phyloP scores from a whole-genome alignment of 73 alveolate species.

The Breviolum minutum region DNA sequence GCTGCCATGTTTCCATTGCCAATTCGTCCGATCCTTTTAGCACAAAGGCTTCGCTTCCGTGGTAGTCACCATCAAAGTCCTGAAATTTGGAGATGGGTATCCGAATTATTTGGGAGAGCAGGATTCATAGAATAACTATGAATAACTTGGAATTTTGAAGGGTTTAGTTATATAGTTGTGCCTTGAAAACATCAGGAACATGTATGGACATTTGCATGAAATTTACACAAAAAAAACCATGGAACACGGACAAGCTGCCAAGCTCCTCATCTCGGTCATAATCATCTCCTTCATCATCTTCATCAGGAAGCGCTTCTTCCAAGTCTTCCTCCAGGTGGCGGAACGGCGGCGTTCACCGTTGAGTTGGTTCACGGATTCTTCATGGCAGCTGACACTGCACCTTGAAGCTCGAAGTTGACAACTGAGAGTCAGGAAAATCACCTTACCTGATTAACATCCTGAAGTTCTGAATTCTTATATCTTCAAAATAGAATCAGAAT shows the following conservation, averaged over 20 bases:
- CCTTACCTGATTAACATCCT: background rate
- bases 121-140: background rate
- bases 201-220: no score
- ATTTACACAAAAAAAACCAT: no score
- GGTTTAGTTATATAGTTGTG: no score
- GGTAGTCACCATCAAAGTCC: slow-evolving; percentile 88
- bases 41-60: slow-evolving; percentile 66
- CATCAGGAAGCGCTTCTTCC: slow-evolving; percentile 89
- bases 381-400: background rate
- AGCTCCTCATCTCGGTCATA: slow-evolving; percentile 83
- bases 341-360: no score
- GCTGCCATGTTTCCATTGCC: slow-evolving; percentile 46
- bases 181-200: no score
- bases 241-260: no score
- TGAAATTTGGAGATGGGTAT: background rate
- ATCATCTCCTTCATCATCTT: slow-evolving; percentile 78
- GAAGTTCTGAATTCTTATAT: background rate
- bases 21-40: slow-evolving; percentile 63
- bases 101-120: background rate
- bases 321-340: slow-evolving; percentile 27
- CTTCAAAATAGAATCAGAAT: background rate
- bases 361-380: no score
- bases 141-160: no score
- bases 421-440: background rate
- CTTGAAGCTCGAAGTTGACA: background rate